Evolutionary conservation across 2,329 filamentous ascomycete species (phyloP), one percentile per base, ranked within the genome.

Genomic region (Alternaria incomplexa): DNA sequence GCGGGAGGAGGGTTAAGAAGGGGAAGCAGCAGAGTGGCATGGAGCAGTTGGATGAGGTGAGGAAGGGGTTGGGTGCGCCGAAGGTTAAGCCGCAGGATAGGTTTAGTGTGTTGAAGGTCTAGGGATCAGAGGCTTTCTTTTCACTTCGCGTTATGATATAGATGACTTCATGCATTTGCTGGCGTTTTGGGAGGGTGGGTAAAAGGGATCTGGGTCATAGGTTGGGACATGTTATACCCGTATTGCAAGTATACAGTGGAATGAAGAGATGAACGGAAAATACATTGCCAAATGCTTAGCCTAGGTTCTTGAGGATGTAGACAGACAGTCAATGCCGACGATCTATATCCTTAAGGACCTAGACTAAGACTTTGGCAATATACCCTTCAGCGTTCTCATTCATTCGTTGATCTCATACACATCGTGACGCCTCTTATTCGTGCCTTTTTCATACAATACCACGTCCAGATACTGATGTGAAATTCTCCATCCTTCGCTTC

Each of bases 31-130:
- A 91, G 77, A 92, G 87, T 63, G 96, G 96, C 0, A 85, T 97
- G 68, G 90, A 92, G 80, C 93, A 98, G 83, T 84, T 98, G 63
- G 96, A 98, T 69, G 95, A 98, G 81, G 90, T 99, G 55, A 86
- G 96, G 56, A 87, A 87, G 67, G 92, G 89, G 7, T 80, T 97
- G 60, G 95, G 95, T 0, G 91, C 92, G 25, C 91, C 93, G 28
- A 88, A 89, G 63, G 79, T 63, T 1, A 55, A 55, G 56, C 51
- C 61, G 13, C 58, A 60, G 48, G 61, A 63, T 36, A 58, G 48
- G 11, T 63, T 60, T n/a, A 63, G 61, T 48, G 61, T 63, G 13
- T 17, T 63, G 26, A 60, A 46, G 28, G 56, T 57, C n/a, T 63
- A 26, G 36, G 12, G 11, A 7, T 11, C 12, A 43, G 15, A 6